phyloP scores from a whole-genome alignment of 2,329 filamentous ascomycete genomes.

The Hypocreales sp. region DNA sequence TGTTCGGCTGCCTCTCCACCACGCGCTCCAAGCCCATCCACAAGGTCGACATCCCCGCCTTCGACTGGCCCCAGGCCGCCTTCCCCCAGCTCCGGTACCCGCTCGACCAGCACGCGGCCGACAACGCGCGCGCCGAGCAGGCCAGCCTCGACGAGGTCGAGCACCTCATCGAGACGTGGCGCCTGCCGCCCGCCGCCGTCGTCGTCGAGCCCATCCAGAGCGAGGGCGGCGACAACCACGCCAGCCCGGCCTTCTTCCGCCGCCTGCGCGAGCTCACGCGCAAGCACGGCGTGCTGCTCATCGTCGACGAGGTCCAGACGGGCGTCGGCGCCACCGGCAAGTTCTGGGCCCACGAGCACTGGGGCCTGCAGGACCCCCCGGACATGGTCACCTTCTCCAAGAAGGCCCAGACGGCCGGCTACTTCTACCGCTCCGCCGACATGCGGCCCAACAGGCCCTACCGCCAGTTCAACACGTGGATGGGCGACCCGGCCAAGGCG shows the following conservation, averaged over 20 bases:
- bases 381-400: conserved; percentile 95
- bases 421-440: conserved; percentile 72
- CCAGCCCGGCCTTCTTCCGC: conserved; percentile 73
- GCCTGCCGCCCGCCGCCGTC: conserved; percentile 64
- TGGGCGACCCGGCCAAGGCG: conserved; percentile 78
- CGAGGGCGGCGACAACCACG: conserved; percentile 91
- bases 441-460: conserved; percentile 85
- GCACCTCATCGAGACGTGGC: conserved; percentile 63
- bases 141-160: conserved; percentile 74
- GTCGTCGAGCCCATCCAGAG: conserved; percentile 86
- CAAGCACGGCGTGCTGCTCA: conserved; percentile 65
- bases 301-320: conserved; percentile 90
- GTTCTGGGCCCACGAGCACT: conserved; percentile 97
- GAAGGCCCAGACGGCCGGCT: conserved; percentile 87
- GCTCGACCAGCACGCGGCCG: conserved; percentile 60
- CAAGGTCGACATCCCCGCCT: conserved; percentile 88
- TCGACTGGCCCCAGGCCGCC: conserved; percentile 84
- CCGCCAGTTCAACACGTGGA: conserved; percentile 96
- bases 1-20: conserved; percentile 76
- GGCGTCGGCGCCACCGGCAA: conserved; percentile 84
- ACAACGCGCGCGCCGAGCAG: conserved; percentile 71
- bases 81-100: conserved; percentile 83
- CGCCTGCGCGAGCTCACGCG: conserved; percentile 66
- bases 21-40: conserved; percentile 89
- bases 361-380: conserved; percentile 62